Conservation (phyloP, 148 eudicot genomes). For the Cornus kousa region DNA sequence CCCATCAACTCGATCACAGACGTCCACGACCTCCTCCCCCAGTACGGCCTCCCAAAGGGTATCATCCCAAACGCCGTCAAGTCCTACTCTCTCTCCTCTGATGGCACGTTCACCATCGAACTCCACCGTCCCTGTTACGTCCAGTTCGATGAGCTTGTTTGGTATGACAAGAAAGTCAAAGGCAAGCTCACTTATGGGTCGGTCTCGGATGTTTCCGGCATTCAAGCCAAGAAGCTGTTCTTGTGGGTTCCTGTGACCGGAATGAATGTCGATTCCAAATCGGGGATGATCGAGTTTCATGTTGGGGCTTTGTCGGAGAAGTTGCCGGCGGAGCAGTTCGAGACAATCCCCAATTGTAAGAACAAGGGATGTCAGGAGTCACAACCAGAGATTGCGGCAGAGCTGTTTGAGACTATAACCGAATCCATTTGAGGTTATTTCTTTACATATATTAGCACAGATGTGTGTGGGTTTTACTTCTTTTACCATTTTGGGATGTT, state of each 20-base stretch:
- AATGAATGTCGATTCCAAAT: conserved; percentile 39
- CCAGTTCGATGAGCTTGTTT: conserved; percentile 61
- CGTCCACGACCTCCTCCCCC: conserved; percentile 73
- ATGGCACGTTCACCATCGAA: conserved; percentile 46
- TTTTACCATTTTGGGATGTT: background rate
- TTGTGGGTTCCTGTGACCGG: conserved; percentile 71
- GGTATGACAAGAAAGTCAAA: conserved; percentile 43
- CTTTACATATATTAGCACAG: background rate
- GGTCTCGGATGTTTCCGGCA: conserved; percentile 61
- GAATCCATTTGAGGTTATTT: conserved; percentile 20
- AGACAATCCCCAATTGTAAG: conserved; percentile 49
- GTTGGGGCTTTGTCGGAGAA: conserved; percentile 66
- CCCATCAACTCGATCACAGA: conserved; percentile 21
- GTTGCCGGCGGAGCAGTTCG: conserved; percentile 59
- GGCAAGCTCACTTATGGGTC: conserved; percentile 60
- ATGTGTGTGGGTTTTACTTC: background rate
- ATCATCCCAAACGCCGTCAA: conserved; percentile 57
- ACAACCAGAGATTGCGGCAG: background rate
- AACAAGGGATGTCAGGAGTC: conserved; percentile 23
- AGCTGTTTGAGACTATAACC: no score
- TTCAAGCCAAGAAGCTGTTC: conserved; percentile 70
- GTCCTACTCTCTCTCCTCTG: conserved; percentile 54
- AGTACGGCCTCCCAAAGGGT: conserved; percentile 68
- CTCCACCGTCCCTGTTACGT: conserved; percentile 64
- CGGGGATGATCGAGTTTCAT: conserved; percentile 51